phyloP scores from a whole-genome alignment of 768 basidiomycete genomes.

The Trametes punicea region DNA sequence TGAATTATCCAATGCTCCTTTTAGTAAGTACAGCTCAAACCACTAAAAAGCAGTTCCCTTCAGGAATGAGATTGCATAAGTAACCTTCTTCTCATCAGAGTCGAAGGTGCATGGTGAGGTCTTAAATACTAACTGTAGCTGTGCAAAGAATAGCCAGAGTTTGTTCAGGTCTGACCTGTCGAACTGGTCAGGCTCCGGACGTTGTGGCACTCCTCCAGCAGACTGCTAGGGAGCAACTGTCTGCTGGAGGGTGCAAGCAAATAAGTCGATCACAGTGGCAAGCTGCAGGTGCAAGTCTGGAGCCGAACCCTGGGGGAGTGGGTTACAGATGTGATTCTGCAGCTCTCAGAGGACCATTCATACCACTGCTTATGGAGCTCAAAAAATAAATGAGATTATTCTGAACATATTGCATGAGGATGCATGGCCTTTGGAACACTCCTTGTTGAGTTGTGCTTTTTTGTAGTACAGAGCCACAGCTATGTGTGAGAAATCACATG shows the following conservation, averaged over 20 bases:
- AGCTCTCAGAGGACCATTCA: too few species aligned
- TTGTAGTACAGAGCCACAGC: too few species aligned
- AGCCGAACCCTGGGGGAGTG: too few species aligned
- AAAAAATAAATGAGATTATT: too few species aligned
- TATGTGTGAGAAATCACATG: too few species aligned
- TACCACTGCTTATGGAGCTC: too few species aligned
- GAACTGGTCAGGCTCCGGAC: conserved; percentile 14
- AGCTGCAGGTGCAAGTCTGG: too few species aligned
- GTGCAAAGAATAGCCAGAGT: conserved; percentile 7
- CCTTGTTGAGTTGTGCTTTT: too few species aligned
- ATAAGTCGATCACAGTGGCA: neutral
- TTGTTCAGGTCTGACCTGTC: conserved; percentile 12
- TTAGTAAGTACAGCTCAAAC: conserved; percentile 8
- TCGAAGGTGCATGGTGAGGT: neutral
- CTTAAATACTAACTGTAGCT: conserved; percentile 6
- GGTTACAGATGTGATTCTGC: too few species aligned
- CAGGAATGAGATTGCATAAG: conserved; percentile 7
- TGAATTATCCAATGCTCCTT: neutral
- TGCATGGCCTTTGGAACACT: too few species aligned
- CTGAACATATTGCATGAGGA: too few species aligned
- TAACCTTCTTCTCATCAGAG: conserved; percentile 4
- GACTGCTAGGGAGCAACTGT: neutral
- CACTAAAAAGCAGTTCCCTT: conserved; percentile 4
- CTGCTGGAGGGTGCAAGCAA: neutral
- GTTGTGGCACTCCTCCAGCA: neutral